phyloP scores from a whole-genome alignment of 371 early-diverging fungal genomes.

The Quaeritorhiza haematococci region DNA sequence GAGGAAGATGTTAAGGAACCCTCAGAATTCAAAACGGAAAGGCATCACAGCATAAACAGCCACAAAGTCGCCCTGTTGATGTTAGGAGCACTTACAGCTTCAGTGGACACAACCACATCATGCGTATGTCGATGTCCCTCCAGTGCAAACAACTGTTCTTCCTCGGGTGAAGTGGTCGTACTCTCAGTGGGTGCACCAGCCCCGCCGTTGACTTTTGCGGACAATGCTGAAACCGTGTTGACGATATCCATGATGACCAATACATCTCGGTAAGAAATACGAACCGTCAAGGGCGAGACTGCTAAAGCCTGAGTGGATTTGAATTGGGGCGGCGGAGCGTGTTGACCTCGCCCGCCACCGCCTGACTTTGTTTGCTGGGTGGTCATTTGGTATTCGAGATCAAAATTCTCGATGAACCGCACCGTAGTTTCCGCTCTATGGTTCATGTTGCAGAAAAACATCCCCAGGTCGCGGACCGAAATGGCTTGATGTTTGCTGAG shows the following conservation, averaged over 20 bases:
- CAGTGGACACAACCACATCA: too few species aligned
- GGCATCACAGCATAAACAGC: too few species aligned
- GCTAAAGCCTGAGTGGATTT: slow-evolving; percentile 26
- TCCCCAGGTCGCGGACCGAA: slow-evolving; percentile 76
- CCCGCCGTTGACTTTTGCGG: slow-evolving; percentile 7
- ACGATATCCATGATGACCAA: slow-evolving; percentile 74
- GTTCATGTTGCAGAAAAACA: slow-evolving; percentile 90
- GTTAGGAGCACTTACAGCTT: too few species aligned
- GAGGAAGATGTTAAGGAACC: too few species aligned
- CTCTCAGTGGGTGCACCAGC: background rate
- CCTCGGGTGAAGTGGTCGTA: too few species aligned
- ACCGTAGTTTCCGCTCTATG: slow-evolving; percentile 69
- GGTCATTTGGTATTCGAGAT: slow-evolving; percentile 74
- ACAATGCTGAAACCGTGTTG: slow-evolving; percentile 64
- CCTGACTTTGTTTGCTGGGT: slow-evolving; percentile 38
- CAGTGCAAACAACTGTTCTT: too few species aligned
- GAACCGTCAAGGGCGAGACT: slow-evolving; percentile 30
- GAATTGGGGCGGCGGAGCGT: slow-evolving; percentile 32
- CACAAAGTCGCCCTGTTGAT: too few species aligned
- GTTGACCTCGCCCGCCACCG: too few species aligned
- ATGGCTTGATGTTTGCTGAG: slow-evolving; percentile 19
- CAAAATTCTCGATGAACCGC: slow-evolving; percentile 85
- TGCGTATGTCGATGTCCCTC: too few species aligned
- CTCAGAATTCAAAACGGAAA: too few species aligned
- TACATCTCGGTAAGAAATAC: slow-evolving; percentile 73